Evolutionary conservation across 2,329 filamentous ascomycete species (phyloP).

Genomic region (Fusarium pseudoanthophilum): DNA sequence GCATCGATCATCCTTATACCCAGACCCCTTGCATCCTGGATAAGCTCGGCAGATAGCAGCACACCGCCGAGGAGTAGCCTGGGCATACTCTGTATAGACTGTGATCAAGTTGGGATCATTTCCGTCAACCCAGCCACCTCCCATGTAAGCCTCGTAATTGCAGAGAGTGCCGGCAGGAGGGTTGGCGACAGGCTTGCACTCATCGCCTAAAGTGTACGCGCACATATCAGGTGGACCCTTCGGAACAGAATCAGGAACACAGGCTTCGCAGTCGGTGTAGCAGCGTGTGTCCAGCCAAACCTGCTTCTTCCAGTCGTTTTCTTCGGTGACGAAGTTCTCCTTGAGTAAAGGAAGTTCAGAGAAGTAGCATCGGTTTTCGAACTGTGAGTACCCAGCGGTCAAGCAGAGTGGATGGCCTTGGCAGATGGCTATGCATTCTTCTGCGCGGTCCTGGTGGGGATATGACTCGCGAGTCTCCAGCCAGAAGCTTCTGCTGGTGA

Average conservation of each 20-base stretch:
- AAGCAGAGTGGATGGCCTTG: not conserved
- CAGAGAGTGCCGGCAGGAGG: not conserved
- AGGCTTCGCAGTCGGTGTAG: not conserved
- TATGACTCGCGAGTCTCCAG: not conserved
- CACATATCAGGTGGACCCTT: not conserved
- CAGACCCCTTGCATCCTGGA: conserved; percentile 7
- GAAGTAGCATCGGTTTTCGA: conserved; percentile 11
- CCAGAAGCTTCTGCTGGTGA: not conserved
- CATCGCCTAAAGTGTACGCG: not conserved
- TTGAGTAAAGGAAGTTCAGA: not conserved
- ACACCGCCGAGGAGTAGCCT: not conserved
- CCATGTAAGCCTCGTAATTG: conserved; percentile 1
- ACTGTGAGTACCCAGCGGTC: not conserved
- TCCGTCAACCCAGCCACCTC: not conserved
- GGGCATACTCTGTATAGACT: not conserved
- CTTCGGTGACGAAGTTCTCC: not conserved
- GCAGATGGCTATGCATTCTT: conserved; percentile 11
- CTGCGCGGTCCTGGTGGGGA: not conserved
- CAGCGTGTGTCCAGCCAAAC: not conserved
- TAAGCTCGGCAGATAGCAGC: conserved; percentile 7
- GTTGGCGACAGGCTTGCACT: not conserved
- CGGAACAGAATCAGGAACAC: not conserved
- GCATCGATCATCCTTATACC: conserved; percentile 6
- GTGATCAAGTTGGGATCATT: not conserved
- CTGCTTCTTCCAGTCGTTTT: not conserved